Percentiles rank a stretch among this genome's conserved stretches.
phyloP scores from a whole-genome alignment of 257 asterid species.

The Craterostigma plantagineum region DNA sequence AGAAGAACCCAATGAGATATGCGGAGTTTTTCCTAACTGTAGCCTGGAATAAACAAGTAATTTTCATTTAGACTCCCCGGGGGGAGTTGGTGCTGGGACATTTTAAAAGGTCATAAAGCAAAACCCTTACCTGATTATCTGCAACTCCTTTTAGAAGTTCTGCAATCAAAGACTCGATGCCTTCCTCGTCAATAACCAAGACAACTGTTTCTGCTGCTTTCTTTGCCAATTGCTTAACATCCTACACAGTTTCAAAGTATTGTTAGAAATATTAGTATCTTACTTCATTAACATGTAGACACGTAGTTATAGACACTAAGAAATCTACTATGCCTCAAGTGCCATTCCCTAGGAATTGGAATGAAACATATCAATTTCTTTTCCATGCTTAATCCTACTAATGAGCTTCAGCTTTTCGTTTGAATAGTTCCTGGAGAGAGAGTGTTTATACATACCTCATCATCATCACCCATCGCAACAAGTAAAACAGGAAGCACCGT shows the following conservation, averaged over 20 bases:
- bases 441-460: constrained; percentile 29
- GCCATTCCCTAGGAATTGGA: no score
- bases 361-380: no score
- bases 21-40: constrained; percentile 58
- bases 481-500: constrained; percentile 84
- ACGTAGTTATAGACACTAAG: no score
- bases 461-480: constrained; percentile 55
- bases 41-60: constrained; percentile 37
- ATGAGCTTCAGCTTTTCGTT: no score
- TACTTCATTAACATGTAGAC: no score
- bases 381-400: no score
- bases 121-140: constrained; percentile 58
- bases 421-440: background rate
- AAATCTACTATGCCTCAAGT: no score
- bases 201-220: constrained; percentile 94
- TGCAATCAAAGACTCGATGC: constrained; percentile 57
- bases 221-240: constrained; percentile 50
- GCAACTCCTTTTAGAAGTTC: constrained; percentile 86
- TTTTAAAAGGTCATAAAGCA: background rate
- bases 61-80: no score
- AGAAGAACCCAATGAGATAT: constrained; percentile 76
- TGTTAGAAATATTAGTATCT: no score
- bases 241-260: constrained; percentile 17
- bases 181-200: constrained; percentile 83
- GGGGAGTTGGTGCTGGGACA: no score